Evolutionary conservation across 352 stramenopile genomes (phyloP), one percentile per base, ranked within the genome.

Genomic region (Pythium phragmitis): DNA sequence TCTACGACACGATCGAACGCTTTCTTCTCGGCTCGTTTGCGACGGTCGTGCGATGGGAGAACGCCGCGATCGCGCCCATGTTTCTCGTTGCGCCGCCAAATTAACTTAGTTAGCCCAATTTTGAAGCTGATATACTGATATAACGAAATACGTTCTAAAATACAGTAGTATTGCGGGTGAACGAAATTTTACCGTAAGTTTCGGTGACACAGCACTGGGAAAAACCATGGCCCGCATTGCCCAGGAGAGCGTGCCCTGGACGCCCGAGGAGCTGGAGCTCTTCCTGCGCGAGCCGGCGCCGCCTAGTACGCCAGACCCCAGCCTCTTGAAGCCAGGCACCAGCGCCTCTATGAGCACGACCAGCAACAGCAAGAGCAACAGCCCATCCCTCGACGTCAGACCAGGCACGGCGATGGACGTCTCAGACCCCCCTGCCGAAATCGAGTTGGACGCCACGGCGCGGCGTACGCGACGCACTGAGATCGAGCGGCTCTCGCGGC

Each of bases 1-100:
- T 60, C 23, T 59, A 45, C 5, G 41, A 41, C 3, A 61, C 49
- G 34, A 52, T 65, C 43, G 49, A 57, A 5, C 41, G 62, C 17
- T 62, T 70, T 39, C 42, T 70, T 7, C 19, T 70, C 12, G 56
- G 51, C 13, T 61, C 45, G 16, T 70, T 70, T n/a, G 48, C 56
- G 26, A 57, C 26, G 13, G 56, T 65, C 34, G 56, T 70, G 56
- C 64, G 57, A n/a, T 70, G 64, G 64, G 64, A 70, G 37, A 66
- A 69, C 45, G 57, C 52, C 5, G 59, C 36, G 17, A 63, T 65
- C 46, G 64, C 57, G 14, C 64, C 64, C 33, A 69, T 69, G 48
- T 49, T 69, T 53, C 51, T 64, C 33, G 52, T 60, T 1, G 49
- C 34, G 14, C 13, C 41, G 6, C 4, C 33, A n/a, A 17, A 14